Percentiles rank a stretch among this genome's conserved stretches.
Conservation (phyloP, 2,329 filamentous ascomycete species). For the Diaporthe caulivora region DNA sequence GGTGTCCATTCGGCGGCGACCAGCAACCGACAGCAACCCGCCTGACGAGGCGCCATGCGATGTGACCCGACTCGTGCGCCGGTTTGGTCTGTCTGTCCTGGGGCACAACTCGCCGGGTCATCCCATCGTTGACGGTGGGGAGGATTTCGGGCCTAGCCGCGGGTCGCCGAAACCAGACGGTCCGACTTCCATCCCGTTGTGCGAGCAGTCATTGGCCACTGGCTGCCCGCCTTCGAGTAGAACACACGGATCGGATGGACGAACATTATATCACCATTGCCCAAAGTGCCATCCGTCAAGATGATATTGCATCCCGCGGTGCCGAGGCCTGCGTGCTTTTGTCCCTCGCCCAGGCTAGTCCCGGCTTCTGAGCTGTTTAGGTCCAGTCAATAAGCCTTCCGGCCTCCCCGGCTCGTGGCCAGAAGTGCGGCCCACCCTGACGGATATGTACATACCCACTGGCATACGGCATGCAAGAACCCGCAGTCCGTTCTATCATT, state of each 20-base stretch:
- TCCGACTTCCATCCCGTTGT: background rate
- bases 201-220: background rate
- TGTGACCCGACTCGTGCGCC: constrained; percentile 11
- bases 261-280: background rate
- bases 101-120: constrained; percentile 1
- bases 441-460: background rate
- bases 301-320: background rate
- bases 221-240: background rate
- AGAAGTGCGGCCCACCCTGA: background rate
- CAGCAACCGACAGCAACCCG: background rate
- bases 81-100: background rate
- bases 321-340: background rate
- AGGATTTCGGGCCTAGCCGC: background rate
- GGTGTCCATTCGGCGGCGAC: background rate
- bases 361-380: background rate
- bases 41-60: background rate
- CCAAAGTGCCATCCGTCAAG: background rate
- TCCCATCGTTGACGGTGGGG: background rate
- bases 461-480: background rate
- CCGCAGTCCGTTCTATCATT: background rate
- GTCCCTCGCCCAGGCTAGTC: background rate
- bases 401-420: background rate
- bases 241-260: background rate
- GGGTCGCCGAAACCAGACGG: constrained; percentile 8
- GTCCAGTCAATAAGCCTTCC: background rate